Conservation (phyloP, 257 asterid species). For the Salvia rosmarinus region DNA sequence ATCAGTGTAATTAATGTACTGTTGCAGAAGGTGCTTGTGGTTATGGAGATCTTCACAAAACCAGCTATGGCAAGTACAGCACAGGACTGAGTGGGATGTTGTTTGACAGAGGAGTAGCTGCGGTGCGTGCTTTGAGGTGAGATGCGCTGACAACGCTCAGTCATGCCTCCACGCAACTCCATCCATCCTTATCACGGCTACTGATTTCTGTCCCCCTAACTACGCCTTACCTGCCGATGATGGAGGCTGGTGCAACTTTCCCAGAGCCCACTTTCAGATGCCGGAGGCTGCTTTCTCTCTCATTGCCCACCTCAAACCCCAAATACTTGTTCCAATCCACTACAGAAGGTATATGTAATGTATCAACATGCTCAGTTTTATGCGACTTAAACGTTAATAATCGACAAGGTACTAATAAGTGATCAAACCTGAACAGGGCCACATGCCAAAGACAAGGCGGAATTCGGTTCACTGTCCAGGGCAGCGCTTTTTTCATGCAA, state of each 20-base stretch:
- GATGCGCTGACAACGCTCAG: conserved; percentile 29
- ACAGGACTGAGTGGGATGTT: conserved; percentile 40
- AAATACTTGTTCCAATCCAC: conserved; percentile 31
- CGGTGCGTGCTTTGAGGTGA: conserved; percentile 43
- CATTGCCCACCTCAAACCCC: conserved; percentile 33
- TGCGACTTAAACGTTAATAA: not conserved
- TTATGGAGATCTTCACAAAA: conserved; percentile 39
- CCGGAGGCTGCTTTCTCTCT: conserved; percentile 33
- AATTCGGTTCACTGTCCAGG: conserved; percentile 52
- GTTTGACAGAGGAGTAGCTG: conserved; percentile 42
- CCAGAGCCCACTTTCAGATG: conserved; percentile 42
- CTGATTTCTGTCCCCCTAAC: conserved; percentile 43
- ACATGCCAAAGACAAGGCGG: conserved; percentile 70
- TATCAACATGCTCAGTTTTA: not conserved
- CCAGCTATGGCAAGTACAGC: conserved; percentile 39
- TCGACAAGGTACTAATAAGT: not conserved
- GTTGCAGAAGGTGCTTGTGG: conserved; percentile 46
- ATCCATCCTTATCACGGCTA: conserved; percentile 35
- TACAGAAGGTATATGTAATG: conserved; percentile 32
- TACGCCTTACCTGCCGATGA: conserved; percentile 38
- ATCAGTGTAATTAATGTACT: too few species aligned
- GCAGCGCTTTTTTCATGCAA: conserved; percentile 50
- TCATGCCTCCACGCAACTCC: conserved; percentile 35
- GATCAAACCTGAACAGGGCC: conserved; percentile 44
- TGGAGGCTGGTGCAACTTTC: conserved; percentile 48